Evolutionary conservation across 495 filamentous ascomycete species (phyloP).

Genomic region (Neurospora sublineolata): DNA sequence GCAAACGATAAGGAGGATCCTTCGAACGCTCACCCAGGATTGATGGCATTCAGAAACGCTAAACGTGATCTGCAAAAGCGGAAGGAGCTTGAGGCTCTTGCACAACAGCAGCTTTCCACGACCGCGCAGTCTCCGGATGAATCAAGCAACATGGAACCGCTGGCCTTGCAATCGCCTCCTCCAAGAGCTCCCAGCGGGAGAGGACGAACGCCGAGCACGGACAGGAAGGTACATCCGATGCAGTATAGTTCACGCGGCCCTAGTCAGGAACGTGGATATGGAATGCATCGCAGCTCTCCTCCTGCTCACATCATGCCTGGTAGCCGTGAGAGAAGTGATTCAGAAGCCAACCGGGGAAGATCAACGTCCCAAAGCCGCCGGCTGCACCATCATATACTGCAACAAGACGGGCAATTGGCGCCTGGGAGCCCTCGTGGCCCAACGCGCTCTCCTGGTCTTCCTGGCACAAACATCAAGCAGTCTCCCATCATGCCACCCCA

Average conservation of each 20-base stretch:
- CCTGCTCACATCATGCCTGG: constrained; percentile 19
- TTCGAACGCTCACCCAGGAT: constrained; percentile 27
- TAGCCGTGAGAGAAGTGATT: constrained; percentile 50
- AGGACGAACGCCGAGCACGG: constrained; percentile 33
- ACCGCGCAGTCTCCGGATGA: constrained; percentile 11
- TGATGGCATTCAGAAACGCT: constrained; percentile 40
- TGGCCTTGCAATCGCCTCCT: constrained; percentile 17
- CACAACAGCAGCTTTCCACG: constrained; percentile 20
- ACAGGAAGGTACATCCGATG: constrained; percentile 33
- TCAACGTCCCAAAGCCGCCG: constrained; percentile 40
- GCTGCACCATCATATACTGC: constrained; percentile 29
- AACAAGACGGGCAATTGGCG: constrained; percentile 31
- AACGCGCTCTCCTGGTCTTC: constrained; percentile 34
- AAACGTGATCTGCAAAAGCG: constrained; percentile 40
- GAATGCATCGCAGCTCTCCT: constrained; percentile 11
- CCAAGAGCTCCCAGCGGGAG: constrained; percentile 19
- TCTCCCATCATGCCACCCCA: constrained; percentile 38
- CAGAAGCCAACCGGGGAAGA: constrained; percentile 41
- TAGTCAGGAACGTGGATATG: constrained; percentile 24
- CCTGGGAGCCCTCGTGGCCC: constrained; percentile 17
- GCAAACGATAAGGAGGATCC: constrained; percentile 18
- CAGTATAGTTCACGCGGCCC: constrained; percentile 29
- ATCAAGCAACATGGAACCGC: constrained; percentile 8
- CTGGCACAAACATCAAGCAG: constrained; percentile 32
- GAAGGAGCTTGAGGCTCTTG: constrained; percentile 35